Percentiles rank a stretch among this genome's conserved stretches.
Evolutionary conservation across 2,329 filamentous ascomycete genomes (phyloP).

Genomic region (Zasmidium angulare): DNA sequence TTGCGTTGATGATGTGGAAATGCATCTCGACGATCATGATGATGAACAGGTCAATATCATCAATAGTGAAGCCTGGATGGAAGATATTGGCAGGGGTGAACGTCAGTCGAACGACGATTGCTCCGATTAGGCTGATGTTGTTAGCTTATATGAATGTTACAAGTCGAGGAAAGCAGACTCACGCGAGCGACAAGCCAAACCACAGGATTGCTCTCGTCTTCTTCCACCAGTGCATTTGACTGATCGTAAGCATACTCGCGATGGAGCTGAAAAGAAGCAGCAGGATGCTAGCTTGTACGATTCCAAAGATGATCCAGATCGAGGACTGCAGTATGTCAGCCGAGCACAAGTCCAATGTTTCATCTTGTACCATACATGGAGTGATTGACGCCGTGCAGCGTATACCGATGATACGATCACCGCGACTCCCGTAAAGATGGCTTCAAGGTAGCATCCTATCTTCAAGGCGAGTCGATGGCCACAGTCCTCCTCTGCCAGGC

Average conservation of each 20-base stretch:
- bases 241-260: not conserved
- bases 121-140: not conserved
- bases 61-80: not conserved
- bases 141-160: not conserved
- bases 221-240: not conserved
- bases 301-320: constrained; percentile 3
- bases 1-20: constrained; percentile 6
- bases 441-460: not conserved
- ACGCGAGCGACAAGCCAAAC: constrained; percentile 1
- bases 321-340: not conserved
- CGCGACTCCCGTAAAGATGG: not conserved
- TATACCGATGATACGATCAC: constrained; percentile 4
- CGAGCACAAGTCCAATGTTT: not conserved
- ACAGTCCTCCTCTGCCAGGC: not conserved
- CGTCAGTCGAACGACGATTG: not conserved
- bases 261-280: constrained; percentile 3
- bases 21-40: constrained; percentile 7
- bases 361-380: not conserved
- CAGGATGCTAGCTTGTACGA: not conserved
- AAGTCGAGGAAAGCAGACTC: not conserved
- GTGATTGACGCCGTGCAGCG: not conserved
- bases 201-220: constrained; percentile 4
- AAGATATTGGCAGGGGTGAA: not conserved
- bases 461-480: not conserved
- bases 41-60: not conserved